A percentile compares a stretch with the other conserved stretches of the same genome.
These are phyloP conservation scores for Thalassiosira mediterranea DNA, from an alignment of 352 stramenopile genomes.

Conservation along the genomic window DNA sequence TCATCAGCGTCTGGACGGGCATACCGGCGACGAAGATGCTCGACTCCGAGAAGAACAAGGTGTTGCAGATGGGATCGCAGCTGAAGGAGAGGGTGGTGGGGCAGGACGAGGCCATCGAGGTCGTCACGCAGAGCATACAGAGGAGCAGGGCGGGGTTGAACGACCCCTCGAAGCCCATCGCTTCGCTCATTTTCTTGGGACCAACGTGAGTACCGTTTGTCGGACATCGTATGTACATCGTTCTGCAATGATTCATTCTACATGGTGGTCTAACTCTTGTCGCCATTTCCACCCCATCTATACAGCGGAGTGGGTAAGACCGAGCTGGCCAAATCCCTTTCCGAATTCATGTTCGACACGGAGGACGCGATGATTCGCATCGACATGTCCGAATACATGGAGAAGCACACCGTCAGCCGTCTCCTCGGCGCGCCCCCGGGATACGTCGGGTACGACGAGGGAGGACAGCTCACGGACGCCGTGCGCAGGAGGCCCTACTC, in stretches of 20 bases:
- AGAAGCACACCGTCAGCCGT: constrained; percentile 92
- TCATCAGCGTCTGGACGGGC: constrained; percentile 90
- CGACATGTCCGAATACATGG: constrained; percentile 97
- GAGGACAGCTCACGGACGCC: constrained; percentile 94
- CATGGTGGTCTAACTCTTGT: no score
- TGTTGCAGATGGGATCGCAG: constrained; percentile 92
- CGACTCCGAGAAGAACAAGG: constrained; percentile 92
- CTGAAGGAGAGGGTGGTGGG: constrained; percentile 90
- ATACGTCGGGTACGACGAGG: constrained; percentile 94
- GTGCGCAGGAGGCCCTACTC: constrained; percentile 93
- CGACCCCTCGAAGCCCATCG: constrained; percentile 93
- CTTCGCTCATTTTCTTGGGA: constrained; percentile 90
- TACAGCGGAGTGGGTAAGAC: constrained; percentile 90
- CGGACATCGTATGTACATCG: neutral
- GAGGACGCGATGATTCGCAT: constrained; percentile 94
- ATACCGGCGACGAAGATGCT: constrained; percentile 94
- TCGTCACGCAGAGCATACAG: constrained; percentile 79
- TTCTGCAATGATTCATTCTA: no score
- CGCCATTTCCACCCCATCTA: no score
- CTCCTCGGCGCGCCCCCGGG: constrained; percentile 91
- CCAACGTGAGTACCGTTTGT: constrained; percentile 62
- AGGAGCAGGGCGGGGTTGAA: constrained; percentile 93
- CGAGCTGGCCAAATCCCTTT: constrained; percentile 95
- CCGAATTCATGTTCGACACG: constrained; percentile 94
- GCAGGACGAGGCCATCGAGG: constrained; percentile 76